Evolutionary conservation across 495 filamentous ascomycete genomes (phyloP), one percentile per base, ranked within the genome.

Genomic region (Penicilliopsis zonata): DNA sequence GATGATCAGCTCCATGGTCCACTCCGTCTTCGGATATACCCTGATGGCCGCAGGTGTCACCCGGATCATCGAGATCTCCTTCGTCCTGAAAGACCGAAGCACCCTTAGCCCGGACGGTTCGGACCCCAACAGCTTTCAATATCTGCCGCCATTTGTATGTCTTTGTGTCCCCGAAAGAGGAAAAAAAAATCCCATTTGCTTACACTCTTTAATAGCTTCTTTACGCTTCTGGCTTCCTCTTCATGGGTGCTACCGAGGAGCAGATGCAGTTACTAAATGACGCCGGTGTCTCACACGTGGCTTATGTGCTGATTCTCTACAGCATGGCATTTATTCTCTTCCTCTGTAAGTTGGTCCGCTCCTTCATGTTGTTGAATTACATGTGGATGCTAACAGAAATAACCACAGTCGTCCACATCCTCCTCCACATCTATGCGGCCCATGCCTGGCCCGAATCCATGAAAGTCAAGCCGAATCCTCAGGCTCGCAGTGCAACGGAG

Each of bases 191-290:
- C n/a, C n/a, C n/a, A n/a, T n/a, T n/a, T n/a, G 19, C 31, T 47
- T n/a, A 36, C 53, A 49, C 30, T 47, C 36, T 31, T 12, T 14
- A n/a, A 8, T 31, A 93, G 84, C 71, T 96, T 13, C 74, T 96
- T 13, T 94, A 80, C 46, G 86, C 90, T 24, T 86, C 90, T 3
- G 90, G 90, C 18, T 92, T 98, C 58, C 69, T 95, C 33, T 96
- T 98, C 65, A 92, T 95, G 86, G 80, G 82, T 31, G 90, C 92
- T 15, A 95, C 83, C 2, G 90, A 98, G 53, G 88, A 96, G 52
- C 88, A 98, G 50, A 88, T 96, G 80, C 46, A 66, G 21, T 58
- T 95, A 1, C 59, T 96, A 9, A 59, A 69, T 28, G 62, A 69
- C 28, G 78, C 77, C 3, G 70, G 77, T 33, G 76, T 96, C 48